Conservation (phyloP, 169 alveolate species). For the Cryptosporidium baileyi region DNA sequence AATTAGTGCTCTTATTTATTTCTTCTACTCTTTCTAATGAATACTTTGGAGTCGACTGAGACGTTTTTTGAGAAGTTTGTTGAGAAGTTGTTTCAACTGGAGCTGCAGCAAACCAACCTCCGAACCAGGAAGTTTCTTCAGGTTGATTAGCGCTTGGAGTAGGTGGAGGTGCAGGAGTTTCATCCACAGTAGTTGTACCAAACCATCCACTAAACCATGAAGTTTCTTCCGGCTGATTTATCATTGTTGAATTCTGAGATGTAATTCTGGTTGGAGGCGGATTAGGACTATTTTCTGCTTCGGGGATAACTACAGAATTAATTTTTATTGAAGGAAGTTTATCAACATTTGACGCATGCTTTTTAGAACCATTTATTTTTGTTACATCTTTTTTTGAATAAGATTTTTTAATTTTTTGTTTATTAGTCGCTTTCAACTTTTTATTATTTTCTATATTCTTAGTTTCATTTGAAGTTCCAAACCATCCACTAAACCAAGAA, state of each 20-base stretch:
- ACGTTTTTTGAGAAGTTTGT: too few relatives aligned
- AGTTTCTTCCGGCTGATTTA: background rate
- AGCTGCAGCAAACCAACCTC: constrained; percentile 55
- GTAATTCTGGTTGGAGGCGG: too few relatives aligned
- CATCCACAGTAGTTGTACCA: constrained; percentile 15
- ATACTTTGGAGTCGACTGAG: too few relatives aligned
- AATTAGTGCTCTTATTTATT: too few relatives aligned
- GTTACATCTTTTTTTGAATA: too few relatives aligned
- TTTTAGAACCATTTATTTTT: too few relatives aligned
- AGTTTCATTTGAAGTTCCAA: background rate
- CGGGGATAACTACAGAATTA: background rate
- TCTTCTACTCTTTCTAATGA: too few relatives aligned
- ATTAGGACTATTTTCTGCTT: background rate
- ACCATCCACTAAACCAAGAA: background rate
- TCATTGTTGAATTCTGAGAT: background rate
- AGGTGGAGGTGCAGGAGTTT: constrained; percentile 47
- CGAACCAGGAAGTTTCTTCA: constrained; percentile 50
- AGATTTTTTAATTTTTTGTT: background rate
- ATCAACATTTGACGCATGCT: background rate
- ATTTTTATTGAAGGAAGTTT: background rate
- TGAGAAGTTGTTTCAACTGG: background rate
- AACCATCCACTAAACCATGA: constrained; percentile 47
- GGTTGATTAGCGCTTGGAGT: background rate
- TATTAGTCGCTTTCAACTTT: background rate
- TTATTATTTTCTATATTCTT: background rate